Conservation (phyloP, 2,329 filamentous ascomycete genomes). For the Zelopaecilomyces penicillatus region DNA sequence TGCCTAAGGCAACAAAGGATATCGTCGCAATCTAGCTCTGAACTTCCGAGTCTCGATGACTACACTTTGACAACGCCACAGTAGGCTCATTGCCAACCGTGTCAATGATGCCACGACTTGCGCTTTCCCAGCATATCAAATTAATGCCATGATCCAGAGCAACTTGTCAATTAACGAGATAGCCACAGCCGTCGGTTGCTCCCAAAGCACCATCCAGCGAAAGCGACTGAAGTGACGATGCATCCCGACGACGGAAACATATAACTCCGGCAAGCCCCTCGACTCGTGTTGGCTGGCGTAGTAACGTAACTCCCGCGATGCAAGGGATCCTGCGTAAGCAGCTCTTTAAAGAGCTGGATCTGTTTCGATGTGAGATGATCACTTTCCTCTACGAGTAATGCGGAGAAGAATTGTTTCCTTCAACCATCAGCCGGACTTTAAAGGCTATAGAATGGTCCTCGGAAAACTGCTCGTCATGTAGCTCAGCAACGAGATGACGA, state of each 20-base stretch:
- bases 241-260: neutral
- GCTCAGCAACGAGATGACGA: constrained; percentile 23
- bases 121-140: neutral
- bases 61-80: neutral
- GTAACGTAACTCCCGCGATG: neutral
- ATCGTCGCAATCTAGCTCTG: too few species aligned
- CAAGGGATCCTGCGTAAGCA: neutral
- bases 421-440: neutral
- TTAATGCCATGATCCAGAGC: neutral
- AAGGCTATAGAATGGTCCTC: constrained; percentile 5
- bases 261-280: too few species aligned
- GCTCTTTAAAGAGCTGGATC: neutral
- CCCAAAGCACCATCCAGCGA: neutral
- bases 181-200: neutral
- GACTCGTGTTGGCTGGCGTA: neutral
- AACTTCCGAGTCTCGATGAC: too few species aligned
- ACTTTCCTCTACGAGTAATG: neutral
- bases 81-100: neutral
- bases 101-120: neutral
- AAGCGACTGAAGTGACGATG: neutral
- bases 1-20: too few species aligned
- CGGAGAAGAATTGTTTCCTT: neutral
- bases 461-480: constrained; percentile 20
- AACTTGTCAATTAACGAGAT: neutral
- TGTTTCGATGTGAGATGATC: neutral